Conservation (phyloP, 345 rosid species). For the Balakata baccata region DNA sequence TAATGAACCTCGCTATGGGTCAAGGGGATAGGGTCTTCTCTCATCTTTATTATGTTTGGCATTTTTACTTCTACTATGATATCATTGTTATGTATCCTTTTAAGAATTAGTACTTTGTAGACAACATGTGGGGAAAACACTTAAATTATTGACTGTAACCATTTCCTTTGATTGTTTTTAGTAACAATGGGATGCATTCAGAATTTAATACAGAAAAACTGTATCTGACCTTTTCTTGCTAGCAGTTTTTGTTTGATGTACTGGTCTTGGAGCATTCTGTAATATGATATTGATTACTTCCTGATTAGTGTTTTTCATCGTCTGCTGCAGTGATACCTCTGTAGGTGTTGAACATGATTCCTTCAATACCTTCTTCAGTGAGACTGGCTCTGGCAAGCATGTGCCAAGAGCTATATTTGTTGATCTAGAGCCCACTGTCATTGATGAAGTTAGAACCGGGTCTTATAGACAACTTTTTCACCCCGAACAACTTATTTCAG, state of each 20-base stretch:
- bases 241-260: background rate
- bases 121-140: no score
- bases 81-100: no score
- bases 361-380: slow-evolving; percentile 87
- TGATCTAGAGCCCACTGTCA: slow-evolving; percentile 83
- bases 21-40: background rate
- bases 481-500: slow-evolving; percentile 89
- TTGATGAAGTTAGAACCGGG: slow-evolving; percentile 80
- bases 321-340: slow-evolving; percentile 55
- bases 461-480: slow-evolving; percentile 77
- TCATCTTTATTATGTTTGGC: background rate
- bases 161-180: background rate
- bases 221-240: slow-evolving; percentile 1
- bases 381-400: slow-evolving; percentile 87
- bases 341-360: slow-evolving; percentile 62
- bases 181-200: background rate
- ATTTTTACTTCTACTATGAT: background rate
- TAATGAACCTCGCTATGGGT: background rate
- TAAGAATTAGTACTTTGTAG: no score
- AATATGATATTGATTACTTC: background rate
- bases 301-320: slow-evolving; percentile 5
- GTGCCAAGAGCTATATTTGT: slow-evolving; percentile 84
- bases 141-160: background rate
- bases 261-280: background rate
- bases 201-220: background rate